These are phyloP conservation scores for Fraxinus greggii DNA, from an alignment of 305 asterid species.

Conservation along the genomic window DNA sequence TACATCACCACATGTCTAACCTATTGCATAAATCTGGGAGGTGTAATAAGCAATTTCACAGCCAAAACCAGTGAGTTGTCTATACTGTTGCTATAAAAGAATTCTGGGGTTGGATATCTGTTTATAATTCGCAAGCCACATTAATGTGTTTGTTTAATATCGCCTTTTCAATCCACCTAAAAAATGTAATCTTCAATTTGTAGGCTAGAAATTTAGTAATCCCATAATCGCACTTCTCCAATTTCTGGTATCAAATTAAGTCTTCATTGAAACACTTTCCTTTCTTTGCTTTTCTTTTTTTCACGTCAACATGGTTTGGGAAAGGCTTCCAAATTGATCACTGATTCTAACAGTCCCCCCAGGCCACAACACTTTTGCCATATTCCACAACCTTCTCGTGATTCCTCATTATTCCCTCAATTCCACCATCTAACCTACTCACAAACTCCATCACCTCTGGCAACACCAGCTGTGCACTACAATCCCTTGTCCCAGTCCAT, in stretches of 20 bases:
- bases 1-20: not conserved
- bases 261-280: not conserved
- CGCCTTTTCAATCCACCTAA: not conserved
- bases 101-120: not conserved
- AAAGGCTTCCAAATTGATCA: not conserved
- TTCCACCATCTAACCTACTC: slow-evolving; percentile 64
- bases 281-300: too few relatives aligned
- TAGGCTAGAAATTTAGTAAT: not conserved
- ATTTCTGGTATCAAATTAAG: not conserved
- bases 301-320: not conserved
- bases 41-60: not conserved
- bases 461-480: slow-evolving; percentile 70
- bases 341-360: slow-evolving; percentile 51
- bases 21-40: not conserved
- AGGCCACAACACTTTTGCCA: slow-evolving; percentile 70
- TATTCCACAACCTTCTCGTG: slow-evolving; percentile 64
- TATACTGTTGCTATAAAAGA: not conserved
- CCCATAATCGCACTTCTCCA: not conserved
- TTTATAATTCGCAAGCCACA: not conserved
- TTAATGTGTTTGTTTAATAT: not conserved
- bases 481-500: slow-evolving; percentile 81
- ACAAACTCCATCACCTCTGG: slow-evolving; percentile 67
- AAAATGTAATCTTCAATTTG: not conserved
- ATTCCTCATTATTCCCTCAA: slow-evolving; percentile 66
- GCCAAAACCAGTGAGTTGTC: not conserved